Conservation (phyloP, 257 asterid genomes). For the Petunia secreta region DNA sequence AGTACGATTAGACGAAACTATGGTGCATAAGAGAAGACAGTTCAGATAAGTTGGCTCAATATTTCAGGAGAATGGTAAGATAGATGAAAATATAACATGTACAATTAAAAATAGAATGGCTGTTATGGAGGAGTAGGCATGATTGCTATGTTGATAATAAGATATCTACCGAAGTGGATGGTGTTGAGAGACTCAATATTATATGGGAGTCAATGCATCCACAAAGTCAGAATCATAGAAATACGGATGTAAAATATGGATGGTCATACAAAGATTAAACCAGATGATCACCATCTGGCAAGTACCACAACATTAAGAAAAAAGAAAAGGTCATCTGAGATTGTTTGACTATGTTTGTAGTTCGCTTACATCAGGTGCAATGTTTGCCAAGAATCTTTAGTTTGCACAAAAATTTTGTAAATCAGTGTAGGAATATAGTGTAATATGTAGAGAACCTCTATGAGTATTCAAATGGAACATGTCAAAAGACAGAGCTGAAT, state of each 20-base stretch:
- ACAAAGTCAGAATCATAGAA: background rate
- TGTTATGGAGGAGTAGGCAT: too few relatives aligned
- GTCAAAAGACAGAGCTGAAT: background rate
- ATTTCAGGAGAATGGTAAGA: background rate
- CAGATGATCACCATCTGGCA: background rate
- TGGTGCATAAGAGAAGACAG: background rate
- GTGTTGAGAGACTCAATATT: background rate
- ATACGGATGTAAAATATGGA: background rate
- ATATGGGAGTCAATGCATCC: background rate
- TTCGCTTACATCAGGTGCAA: background rate
- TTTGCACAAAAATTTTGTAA: background rate
- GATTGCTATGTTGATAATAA: background rate
- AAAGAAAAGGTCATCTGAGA: background rate
- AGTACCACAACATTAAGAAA: background rate
- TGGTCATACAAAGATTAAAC: background rate
- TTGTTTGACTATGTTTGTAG: background rate
- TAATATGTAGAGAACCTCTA: background rate
- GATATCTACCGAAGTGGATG: background rate
- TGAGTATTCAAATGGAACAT: background rate
- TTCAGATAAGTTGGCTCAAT: background rate
- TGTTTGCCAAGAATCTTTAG: background rate
- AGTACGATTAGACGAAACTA: background rate
- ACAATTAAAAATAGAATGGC: too few relatives aligned
- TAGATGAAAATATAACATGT: too few relatives aligned
- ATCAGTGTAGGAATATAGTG: background rate